Evolutionary conservation across 2,329 filamentous ascomycete genomes (phyloP), one percentile per base, ranked within the genome.

Genomic region (Balansia obtecta): DNA sequence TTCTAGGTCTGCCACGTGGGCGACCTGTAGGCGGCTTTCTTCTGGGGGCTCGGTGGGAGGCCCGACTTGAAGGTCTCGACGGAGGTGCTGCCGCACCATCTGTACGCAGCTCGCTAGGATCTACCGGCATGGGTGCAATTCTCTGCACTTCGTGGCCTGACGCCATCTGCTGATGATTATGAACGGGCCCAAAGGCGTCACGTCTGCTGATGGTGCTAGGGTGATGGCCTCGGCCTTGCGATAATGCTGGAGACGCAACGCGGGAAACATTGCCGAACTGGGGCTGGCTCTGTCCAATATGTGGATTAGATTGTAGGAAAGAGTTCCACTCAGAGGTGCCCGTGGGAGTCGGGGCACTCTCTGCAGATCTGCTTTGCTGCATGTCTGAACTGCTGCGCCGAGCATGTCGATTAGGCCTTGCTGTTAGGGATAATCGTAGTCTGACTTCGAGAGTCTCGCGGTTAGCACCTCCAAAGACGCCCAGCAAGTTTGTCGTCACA

Each of bases 361-460:
- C 66, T 53, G 57, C 55, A 27, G 60, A 60, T 41, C 60, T 55
- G 13, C 18, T 54, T 18, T 54, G 53, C 52, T 45, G 39, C 20
- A 43, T 45, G 15, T 44, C 48, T 27, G 64, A 62, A 51, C 59
- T 55, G 48, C 46, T 51, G 22, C 58, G 53, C 27, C 58, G 61
- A 8, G 58, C 54, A 3, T 60, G 61, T 18, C 63, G 66, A 20
- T 65, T 64, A 43, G 71, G 75, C 48, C 78, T 86, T 16, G 83
- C 76, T 37, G 95, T 83, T 15, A 85, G 84, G 2, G 89, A 85
- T 51, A 98, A 74, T 62, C 88, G 89, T 54, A 98, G 74, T 65
- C 86, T 95, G 56, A 98, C 91, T 69, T 98, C 93, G 52, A 98
- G 71, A 0, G 87, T 97, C 67, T 97, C 90, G 58, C 84, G 85